phyloP scores from a whole-genome alignment of 176 grass and related monocot species.

The Cocos nucifera region DNA sequence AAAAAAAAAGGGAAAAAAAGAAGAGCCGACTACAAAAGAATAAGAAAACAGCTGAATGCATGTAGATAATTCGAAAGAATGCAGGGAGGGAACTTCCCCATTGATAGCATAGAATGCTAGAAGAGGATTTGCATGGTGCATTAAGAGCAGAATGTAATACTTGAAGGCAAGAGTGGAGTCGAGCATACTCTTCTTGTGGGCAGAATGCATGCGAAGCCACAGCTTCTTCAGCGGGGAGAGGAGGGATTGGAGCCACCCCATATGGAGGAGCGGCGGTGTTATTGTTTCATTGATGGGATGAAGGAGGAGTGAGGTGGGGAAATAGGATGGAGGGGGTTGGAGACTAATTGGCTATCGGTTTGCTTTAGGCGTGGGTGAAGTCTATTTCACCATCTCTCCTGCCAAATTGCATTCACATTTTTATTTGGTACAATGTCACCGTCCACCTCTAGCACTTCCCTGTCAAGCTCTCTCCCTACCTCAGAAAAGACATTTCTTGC shows the following conservation, averaged over 20 bases:
- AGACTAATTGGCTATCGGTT: slow-evolving; percentile 36
- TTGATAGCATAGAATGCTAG: no score
- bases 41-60: slow-evolving; percentile 7
- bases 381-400: slow-evolving; percentile 34
- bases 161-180: not conserved
- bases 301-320: slow-evolving; percentile 13
- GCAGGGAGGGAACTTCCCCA: not conserved
- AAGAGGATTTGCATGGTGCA: no score
- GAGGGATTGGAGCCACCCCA: slow-evolving; percentile 74
- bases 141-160: no score
- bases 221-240: slow-evolving; percentile 63
- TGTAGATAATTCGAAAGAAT: not conserved
- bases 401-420: slow-evolving; percentile 34
- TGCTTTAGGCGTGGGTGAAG: slow-evolving; percentile 51
- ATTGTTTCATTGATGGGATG: slow-evolving; percentile 3
- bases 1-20: no score
- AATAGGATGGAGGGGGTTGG: not conserved
- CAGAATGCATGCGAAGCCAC: slow-evolving; percentile 43
- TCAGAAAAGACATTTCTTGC: slow-evolving; percentile 7
- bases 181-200: slow-evolving; percentile 43
- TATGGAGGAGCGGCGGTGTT: slow-evolving; percentile 8
- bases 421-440: slow-evolving; percentile 64
- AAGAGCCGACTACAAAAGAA: not conserved
- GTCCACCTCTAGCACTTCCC: slow-evolving; percentile 48
- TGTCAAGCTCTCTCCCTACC: not conserved